Conservation (phyloP, 2,329 filamentous ascomycete species). For the Penicillium sp. region DNA sequence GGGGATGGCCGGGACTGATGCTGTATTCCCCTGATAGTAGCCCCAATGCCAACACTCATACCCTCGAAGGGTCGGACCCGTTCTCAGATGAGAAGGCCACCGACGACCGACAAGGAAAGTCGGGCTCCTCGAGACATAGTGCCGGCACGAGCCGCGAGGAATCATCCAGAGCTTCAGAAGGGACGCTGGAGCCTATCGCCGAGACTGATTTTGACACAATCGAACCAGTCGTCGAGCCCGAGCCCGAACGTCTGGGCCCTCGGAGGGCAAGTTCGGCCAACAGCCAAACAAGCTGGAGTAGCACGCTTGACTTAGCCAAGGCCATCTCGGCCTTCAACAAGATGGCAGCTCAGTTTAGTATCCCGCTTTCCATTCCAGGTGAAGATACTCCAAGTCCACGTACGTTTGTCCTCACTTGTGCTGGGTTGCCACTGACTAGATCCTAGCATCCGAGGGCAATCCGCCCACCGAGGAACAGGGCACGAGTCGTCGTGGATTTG, state of each 20-base stretch:
- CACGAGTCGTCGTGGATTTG: constrained; percentile 16
- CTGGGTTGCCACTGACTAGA: not conserved
- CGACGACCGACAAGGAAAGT: not conserved
- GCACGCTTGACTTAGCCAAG: constrained; percentile 23
- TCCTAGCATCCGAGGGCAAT: not conserved
- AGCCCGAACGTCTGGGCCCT: too few relatives aligned
- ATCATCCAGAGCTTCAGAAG: constrained; percentile 1
- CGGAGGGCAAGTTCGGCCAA: not conserved
- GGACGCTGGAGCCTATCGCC: constrained; percentile 1
- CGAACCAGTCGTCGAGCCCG: not conserved
- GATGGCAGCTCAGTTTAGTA: constrained; percentile 23
- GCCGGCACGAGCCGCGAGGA: not conserved
- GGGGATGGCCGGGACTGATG: constrained; percentile 7
- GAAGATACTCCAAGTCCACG: constrained; percentile 5
- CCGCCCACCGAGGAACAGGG: constrained; percentile 1
- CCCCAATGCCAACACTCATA: not conserved
- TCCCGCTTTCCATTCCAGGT: constrained; percentile 19
- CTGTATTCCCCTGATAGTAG: not conserved
- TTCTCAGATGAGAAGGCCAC: constrained; percentile 21
- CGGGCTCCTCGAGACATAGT: constrained; percentile 14
- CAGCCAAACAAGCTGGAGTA: constrained; percentile 1
- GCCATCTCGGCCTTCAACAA: constrained; percentile 33
- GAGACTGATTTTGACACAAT: not conserved
- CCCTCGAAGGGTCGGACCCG: constrained; percentile 13
- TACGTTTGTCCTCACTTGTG: constrained; percentile 1